Conservation (phyloP, 768 basidiomycete species). For the Pleurotus citrinopileatus region DNA sequence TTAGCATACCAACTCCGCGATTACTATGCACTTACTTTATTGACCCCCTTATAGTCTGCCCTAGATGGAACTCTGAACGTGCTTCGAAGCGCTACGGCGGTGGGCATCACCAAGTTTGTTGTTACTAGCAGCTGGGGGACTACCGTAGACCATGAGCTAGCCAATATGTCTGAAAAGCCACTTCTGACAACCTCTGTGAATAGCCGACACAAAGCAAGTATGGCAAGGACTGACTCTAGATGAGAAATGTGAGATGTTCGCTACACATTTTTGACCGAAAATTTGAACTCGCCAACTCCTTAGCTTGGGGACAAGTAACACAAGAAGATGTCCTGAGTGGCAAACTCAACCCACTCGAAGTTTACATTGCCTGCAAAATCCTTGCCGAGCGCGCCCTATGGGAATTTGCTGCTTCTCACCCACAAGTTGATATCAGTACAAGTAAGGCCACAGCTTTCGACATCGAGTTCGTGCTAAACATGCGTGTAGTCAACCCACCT, state of each 20-base stretch:
- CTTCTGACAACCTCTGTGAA: background rate
- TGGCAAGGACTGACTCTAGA: slow-evolving; percentile 23
- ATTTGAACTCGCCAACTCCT: background rate
- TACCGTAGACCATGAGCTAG: slow-evolving; percentile 25
- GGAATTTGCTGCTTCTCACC: slow-evolving; percentile 36
- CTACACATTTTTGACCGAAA: background rate
- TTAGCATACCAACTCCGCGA: too few species aligned
- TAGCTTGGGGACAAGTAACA: slow-evolving; percentile 33
- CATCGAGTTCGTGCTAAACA: too few species aligned
- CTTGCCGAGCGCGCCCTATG: slow-evolving; percentile 39
- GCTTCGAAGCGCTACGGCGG: slow-evolving; percentile 23
- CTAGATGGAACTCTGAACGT: slow-evolving; percentile 28
- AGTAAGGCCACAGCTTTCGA: slow-evolving; percentile 28
- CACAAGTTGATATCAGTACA: slow-evolving; percentile 35
- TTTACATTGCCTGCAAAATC: slow-evolving; percentile 40
- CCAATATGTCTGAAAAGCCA: background rate
- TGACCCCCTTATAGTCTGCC: too few species aligned
- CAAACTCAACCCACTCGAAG: slow-evolving; percentile 24
- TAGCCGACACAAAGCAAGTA: slow-evolving; percentile 19
- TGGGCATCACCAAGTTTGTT: slow-evolving; percentile 27
- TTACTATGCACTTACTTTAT: too few species aligned
- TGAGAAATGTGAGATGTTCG: slow-evolving; percentile 16
- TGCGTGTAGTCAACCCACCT: slow-evolving; percentile 30
- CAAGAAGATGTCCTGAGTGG: slow-evolving; percentile 28
- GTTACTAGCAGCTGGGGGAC: slow-evolving; percentile 32